Evolutionary conservation across 1,284 basidiomycete species (phyloP).

Genomic region (Puccinia brachypodii): DNA sequence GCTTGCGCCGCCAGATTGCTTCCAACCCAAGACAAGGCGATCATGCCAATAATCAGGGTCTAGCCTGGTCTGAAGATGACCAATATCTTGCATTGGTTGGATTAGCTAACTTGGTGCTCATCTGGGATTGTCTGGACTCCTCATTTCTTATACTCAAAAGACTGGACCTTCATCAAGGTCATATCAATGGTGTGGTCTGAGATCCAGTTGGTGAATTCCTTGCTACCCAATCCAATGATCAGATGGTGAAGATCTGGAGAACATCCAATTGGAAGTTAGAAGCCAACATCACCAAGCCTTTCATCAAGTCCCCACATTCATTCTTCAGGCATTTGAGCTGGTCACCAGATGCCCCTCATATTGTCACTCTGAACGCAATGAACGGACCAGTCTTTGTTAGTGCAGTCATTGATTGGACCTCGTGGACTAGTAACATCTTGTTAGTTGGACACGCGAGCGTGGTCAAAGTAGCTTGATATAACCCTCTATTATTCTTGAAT

Average conservation of each 20-base stretch:
- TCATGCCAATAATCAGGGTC: no score
- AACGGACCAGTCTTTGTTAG: conserved; percentile 98
- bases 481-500: conserved; percentile 84
- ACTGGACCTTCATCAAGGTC: conserved; percentile 86
- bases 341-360: conserved; percentile 98
- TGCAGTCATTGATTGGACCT: conserved; percentile 81
- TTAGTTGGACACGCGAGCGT: conserved; percentile 97
- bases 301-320: conserved; percentile 86
- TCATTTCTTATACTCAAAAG: conserved; percentile 72
- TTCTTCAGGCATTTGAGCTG: conserved; percentile 93
- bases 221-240: conserved; percentile 91
- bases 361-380: conserved; percentile 94
- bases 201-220: conserved; percentile 96
- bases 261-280: conserved; percentile 87
- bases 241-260: conserved; percentile 93
- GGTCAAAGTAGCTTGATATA: conserved; percentile 91
- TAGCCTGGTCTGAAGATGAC: conserved; percentile 91
- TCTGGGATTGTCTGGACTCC: conserved; percentile 76
- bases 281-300: conserved; percentile 80
- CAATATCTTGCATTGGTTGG: conserved; percentile 91
- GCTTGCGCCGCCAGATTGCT: no score
- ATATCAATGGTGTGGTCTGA: conserved; percentile 98
- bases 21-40: no score
- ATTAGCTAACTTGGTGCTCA: conserved; percentile 81
- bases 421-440: conserved; percentile 84